Conservation (phyloP, 1,284 basidiomycete species). For the Porodaedalea pini region DNA sequence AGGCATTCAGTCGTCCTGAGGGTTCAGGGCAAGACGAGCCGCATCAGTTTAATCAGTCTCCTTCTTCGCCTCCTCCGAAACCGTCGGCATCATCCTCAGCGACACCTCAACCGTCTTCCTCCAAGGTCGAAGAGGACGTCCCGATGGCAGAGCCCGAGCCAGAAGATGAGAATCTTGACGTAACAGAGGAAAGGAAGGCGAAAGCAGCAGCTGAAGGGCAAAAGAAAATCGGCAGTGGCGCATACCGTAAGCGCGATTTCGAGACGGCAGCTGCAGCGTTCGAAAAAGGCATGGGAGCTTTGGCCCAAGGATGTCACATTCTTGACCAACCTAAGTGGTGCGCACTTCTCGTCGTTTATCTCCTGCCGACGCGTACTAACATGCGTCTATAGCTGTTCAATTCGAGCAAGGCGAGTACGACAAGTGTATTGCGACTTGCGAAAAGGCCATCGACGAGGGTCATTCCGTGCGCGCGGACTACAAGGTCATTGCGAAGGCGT, state of each 20-base stretch:
- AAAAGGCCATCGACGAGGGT: slow-evolving; percentile 94
- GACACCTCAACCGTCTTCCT: slow-evolving; percentile 37
- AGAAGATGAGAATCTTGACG: slow-evolving; percentile 46
- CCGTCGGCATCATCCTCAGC: slow-evolving; percentile 41
- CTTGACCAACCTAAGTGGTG: slow-evolving; percentile 85
- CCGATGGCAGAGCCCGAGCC: slow-evolving; percentile 60
- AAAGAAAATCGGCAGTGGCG: slow-evolving; percentile 76
- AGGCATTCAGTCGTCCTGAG: slow-evolving; percentile 82
- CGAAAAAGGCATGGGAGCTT: slow-evolving; percentile 86
- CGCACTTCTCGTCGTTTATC: slow-evolving; percentile 26
- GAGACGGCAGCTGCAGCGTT: slow-evolving; percentile 71
- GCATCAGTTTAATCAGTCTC: slow-evolving; percentile 44
- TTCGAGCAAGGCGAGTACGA: slow-evolving; percentile 93
- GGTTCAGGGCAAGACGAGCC: slow-evolving; percentile 76
- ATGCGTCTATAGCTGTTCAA: slow-evolving; percentile 65
- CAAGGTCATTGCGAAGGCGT: slow-evolving; percentile 82
- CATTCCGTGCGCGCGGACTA: slow-evolving; percentile 77
- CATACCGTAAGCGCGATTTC: slow-evolving; percentile 86
- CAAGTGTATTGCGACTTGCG: slow-evolving; percentile 87
- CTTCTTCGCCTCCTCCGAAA: slow-evolving; percentile 38
- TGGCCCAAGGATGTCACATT: slow-evolving; percentile 94
- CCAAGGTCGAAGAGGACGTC: slow-evolving; percentile 39
- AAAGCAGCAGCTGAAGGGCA: slow-evolving; percentile 75
- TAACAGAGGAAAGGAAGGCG: slow-evolving; percentile 57
- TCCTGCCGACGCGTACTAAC: background rate